Evolutionary conservation across 2,329 filamentous ascomycete species (phyloP).

Genomic region (Cyphellophora europaea): DNA sequence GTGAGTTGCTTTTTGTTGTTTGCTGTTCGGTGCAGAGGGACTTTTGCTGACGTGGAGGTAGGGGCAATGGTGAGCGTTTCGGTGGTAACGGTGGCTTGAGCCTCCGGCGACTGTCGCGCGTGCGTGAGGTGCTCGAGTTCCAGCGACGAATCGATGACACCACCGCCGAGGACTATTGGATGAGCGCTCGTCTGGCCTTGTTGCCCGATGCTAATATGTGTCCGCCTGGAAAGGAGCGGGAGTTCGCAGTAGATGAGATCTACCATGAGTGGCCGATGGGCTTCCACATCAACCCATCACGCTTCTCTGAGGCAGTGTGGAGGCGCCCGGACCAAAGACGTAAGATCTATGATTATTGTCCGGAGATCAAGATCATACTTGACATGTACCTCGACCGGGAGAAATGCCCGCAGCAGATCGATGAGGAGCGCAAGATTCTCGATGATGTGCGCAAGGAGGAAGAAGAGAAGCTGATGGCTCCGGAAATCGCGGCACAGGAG

Average conservation of each 20-base stretch:
- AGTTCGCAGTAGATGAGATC: background rate
- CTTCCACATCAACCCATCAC: background rate
- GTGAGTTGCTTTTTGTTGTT: conserved; percentile 1
- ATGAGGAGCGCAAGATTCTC: background rate
- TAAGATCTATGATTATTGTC: conserved; percentile 5
- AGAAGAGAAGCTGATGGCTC: background rate
- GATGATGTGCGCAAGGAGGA: background rate
- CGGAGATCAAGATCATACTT: conserved; percentile 6
- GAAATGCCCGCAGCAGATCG: background rate
- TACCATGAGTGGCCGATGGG: background rate
- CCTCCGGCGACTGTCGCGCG: conserved; percentile 2
- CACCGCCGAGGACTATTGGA: conserved; percentile 2
- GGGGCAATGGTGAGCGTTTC: conserved; percentile 2
- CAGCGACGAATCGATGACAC: conserved; percentile 2
- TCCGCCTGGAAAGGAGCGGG: background rate
- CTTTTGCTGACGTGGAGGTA: background rate
- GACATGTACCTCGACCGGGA: conserved; percentile 4
- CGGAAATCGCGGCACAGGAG: background rate
- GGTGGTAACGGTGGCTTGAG: conserved; percentile 4
- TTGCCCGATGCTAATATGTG: conserved; percentile 3
- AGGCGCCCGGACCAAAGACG: background rate
- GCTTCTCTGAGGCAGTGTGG: conserved; percentile 2
- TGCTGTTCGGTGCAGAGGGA: too few relatives aligned
- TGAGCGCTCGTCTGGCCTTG: conserved; percentile 2
- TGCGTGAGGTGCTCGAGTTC: conserved; percentile 4